These are phyloP conservation scores for Vanilla planifolia DNA, from an alignment of 106 monocot genomes.

Conservation along the genomic window DNA sequence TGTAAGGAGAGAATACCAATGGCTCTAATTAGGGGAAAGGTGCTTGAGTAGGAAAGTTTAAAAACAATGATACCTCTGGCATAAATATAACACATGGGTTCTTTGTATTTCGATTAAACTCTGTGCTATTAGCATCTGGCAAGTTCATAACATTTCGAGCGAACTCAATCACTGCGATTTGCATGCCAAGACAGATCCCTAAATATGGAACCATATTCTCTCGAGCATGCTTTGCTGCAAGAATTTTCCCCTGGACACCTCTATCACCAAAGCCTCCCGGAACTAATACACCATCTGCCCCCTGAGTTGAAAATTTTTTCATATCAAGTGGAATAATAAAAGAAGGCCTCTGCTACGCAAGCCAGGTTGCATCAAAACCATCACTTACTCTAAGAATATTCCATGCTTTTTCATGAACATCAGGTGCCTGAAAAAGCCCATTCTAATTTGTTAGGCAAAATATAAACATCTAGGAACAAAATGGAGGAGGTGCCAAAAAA, in stretches of 20 bases:
- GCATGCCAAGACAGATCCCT: conserved; percentile 8
- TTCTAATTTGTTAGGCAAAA: not conserved
- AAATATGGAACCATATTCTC: conserved; percentile 2
- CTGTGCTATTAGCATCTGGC: conserved; percentile 73
- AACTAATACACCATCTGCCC: not conserved
- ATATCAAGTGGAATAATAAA: not conserved
- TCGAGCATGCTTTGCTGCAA: conserved; percentile 1
- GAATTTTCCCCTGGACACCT: not conserved
- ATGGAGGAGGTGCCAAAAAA: not conserved
- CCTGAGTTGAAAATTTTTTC: not conserved
- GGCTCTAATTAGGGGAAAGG: too few relatives aligned
- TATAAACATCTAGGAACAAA: not conserved
- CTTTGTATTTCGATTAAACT: conserved; percentile 56
- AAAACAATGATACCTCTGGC: conserved; percentile 61
- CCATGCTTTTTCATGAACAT: conserved; percentile 36
- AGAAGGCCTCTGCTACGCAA: not conserved
- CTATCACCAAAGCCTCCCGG: conserved; percentile 7
- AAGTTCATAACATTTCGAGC: conserved; percentile 5
- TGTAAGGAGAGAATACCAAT: too few relatives aligned
- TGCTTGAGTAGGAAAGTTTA: too few relatives aligned
- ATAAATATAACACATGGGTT: conserved; percentile 79
- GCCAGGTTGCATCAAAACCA: not conserved
- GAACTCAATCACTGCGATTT: conserved; percentile 4
- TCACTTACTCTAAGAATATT: conserved; percentile 29
- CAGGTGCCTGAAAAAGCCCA: conserved; percentile 23